Evolutionary conservation across 2,329 filamentous ascomycete genomes (phyloP).

Genomic region (Drechslerella coelobrocha): DNA sequence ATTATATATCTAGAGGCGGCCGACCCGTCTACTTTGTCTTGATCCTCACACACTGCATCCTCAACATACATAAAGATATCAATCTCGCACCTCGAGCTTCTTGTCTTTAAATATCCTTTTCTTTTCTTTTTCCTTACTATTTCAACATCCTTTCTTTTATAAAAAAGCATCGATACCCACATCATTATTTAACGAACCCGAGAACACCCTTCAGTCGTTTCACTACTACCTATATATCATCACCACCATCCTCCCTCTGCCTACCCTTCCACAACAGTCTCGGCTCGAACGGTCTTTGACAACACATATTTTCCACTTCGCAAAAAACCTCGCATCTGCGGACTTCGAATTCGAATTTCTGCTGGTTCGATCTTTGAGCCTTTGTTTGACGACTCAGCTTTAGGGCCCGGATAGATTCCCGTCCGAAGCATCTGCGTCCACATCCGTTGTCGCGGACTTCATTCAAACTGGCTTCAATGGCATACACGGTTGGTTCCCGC

Average conservation of each 20-base stretch:
- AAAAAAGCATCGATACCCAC: slow-evolving; percentile 46
- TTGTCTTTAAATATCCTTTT: slow-evolving; percentile 9
- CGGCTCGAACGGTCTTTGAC: slow-evolving; percentile 24
- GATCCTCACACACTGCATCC: slow-evolving; percentile 4
- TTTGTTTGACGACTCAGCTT: slow-evolving; percentile 45
- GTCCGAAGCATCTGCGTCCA: slow-evolving; percentile 37
- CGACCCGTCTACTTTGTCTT: slow-evolving; percentile 41
- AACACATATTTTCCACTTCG: background rate
- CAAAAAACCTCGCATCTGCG: no score
- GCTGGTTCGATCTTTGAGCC: slow-evolving; percentile 20
- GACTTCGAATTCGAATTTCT: background rate
- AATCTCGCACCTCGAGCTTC: background rate
- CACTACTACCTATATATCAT: slow-evolving; percentile 19
- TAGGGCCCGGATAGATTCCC: slow-evolving; percentile 47
- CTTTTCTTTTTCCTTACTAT: slow-evolving; percentile 17
- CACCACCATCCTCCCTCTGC: no score
- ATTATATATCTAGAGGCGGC: slow-evolving; percentile 46
- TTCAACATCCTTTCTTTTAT: slow-evolving; percentile 22
- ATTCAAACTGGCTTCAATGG: slow-evolving; percentile 36
- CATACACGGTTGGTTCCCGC: slow-evolving; percentile 48
- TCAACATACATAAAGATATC: slow-evolving; percentile 43
- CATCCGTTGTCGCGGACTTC: slow-evolving; percentile 1
- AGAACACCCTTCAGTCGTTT: slow-evolving; percentile 16
- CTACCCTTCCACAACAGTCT: slow-evolving; percentile 39
- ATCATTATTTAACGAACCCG: slow-evolving; percentile 33